Evolutionary conservation across 176 grass and related monocot genomes (phyloP).

Genomic region (Pontederia paniculata): DNA sequence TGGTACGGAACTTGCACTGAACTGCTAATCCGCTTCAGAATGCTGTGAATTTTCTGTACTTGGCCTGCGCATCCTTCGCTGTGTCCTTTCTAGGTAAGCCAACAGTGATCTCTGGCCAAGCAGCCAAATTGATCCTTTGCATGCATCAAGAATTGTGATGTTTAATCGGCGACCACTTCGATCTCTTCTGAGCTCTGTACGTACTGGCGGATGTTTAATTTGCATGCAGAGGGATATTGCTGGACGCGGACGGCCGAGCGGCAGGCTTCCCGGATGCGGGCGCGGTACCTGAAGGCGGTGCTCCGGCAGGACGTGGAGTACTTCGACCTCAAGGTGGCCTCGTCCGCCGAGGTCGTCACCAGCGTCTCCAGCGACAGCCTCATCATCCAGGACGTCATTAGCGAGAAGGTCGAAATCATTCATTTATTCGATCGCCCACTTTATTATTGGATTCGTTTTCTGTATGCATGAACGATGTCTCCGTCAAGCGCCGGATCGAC

Average conservation of each 20-base stretch:
- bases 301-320: conserved; percentile 40
- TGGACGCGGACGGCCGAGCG: conserved; percentile 42
- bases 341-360: conserved; percentile 38
- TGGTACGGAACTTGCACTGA: not conserved
- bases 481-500: too few species aligned
- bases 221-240: conserved; percentile 29
- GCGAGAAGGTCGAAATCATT: conserved; percentile 30
- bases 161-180: not conserved
- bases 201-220: not conserved
- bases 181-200: not conserved
- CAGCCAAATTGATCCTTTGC: too few species aligned
- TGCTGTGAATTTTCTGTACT: not conserved
- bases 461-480: not conserved
- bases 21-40: not conserved
- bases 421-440: not conserved
- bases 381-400: conserved; percentile 42
- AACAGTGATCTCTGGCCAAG: too few species aligned
- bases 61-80: not conserved
- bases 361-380: conserved; percentile 52
- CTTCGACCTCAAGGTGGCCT: conserved; percentile 32
- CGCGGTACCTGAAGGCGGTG: conserved; percentile 43
- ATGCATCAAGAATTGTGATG: not conserved
- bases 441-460: not conserved
- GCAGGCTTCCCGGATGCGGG: conserved; percentile 37
- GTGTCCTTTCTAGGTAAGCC: not conserved